Conservation (phyloP, 805 yeast species). For the Ogataea methanolica region DNA sequence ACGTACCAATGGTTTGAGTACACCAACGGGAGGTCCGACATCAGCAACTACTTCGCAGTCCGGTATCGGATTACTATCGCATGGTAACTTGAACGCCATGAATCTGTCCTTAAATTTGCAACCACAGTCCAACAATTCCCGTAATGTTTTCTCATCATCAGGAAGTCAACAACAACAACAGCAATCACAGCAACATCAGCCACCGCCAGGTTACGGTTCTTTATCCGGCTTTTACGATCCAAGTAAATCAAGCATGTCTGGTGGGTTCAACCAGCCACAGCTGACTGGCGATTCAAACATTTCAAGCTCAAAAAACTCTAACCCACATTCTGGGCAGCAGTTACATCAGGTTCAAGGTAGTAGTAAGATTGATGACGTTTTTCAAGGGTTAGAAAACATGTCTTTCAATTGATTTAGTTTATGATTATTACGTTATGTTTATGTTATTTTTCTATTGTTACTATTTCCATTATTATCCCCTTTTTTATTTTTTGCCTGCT, state of each 20-base stretch:
- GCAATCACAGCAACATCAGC: conserved; percentile 16
- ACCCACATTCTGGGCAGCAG: no score
- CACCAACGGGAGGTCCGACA: conserved; percentile 6
- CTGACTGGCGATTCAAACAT: conserved; percentile 25
- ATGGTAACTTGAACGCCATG: no score
- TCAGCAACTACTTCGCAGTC: no score
- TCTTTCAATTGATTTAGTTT: background rate
- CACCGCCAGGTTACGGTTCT: conserved; percentile 4
- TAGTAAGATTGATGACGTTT: no score
- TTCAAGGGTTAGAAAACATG: background rate
- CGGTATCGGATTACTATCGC: conserved; percentile 4
- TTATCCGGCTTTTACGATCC: conserved; percentile 10
- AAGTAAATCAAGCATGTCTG: conserved; percentile 1
- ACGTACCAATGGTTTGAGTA: conserved; percentile 20
- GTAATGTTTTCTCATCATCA: background rate
- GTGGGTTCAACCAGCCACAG: conserved; percentile 24
- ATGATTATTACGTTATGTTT: background rate
- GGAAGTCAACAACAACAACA: conserved; percentile 13
- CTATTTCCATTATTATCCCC: no score
- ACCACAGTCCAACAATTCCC: no score
- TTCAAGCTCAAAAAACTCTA: conserved; percentile 8
- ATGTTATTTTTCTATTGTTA: background rate
- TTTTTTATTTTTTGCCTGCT: no score
- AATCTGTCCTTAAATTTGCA: no score
- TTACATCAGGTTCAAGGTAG: no score